Base-by-base conservation (phyloP, 768 basidiomycete species). In the Termitomyces sp. region DNA sequence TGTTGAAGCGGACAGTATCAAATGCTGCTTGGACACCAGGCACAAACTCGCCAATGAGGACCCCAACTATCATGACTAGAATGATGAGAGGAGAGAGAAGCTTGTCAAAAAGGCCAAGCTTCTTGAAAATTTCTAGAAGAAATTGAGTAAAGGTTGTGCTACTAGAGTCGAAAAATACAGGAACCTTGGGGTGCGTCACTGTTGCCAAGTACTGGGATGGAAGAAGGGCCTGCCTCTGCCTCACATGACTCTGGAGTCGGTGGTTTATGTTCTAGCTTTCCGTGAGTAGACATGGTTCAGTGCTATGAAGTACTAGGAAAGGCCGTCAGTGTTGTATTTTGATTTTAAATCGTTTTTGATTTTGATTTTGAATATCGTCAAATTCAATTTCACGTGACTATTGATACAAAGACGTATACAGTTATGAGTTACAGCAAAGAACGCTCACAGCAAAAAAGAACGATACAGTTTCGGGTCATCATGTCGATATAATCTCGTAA, bases 1-100 rank as follows among this genome's bases (percentile, higher is more conserved):
- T 80, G 53, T 85, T 66, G 58, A 90, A 83, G 45, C 77, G 79
- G 9, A 80, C 79, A 10, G 82, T 81, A 60, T 84, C 79, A 52
- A 91, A 85, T 0, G 85, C 83, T 9, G 71, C 60, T 53, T 84
- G 82, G 2, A 90, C 82, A 31, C 73, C 69, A 5, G 78, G 79
- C 1, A 77, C 84, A 52, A 80, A 90, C 50, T 82, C 81, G 3
- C 91, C 89, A 20, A 94, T 82, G 47, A 91, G 65, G 5, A 91
- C 84, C 0, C 89, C 90, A 18, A 86, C 58, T 48, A 92, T 79
- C 91, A 93, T 93, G 25, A 75, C 78, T 0, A 88, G 23, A 3
- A 94, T 44, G 6, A 40, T 44, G 31, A 44, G 31, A 52, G 50
- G 44, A 15, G 20, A 45, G 16, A 35, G 11, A 22, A 38, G 45